phyloP scores from a whole-genome alignment of 2,329 filamentous ascomycete species.

The Fusarium sulawesiense region DNA sequence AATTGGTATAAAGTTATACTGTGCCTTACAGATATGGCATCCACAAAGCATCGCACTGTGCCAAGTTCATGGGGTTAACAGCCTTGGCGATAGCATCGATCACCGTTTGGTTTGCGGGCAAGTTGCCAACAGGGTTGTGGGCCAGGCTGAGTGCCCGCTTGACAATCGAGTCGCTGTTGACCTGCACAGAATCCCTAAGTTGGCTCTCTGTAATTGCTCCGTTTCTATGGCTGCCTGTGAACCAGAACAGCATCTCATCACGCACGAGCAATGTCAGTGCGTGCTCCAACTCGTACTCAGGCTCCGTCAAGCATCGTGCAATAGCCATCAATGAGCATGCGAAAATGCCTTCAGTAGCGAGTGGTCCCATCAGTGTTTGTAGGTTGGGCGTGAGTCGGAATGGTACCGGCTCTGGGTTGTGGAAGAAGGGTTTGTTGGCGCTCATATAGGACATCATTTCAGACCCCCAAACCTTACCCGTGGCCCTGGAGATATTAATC shows the following conservation, averaged over 20 bases:
- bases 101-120: slow-evolving; percentile 96
- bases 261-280: slow-evolving; percentile 94
- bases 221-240: slow-evolving; percentile 78
- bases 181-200: slow-evolving; percentile 81
- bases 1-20: slow-evolving; percentile 9
- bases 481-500: slow-evolving; percentile 87
- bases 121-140: slow-evolving; percentile 78
- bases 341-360: slow-evolving; percentile 96
- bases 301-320: slow-evolving; percentile 90
- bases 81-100: slow-evolving; percentile 94
- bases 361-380: slow-evolving; percentile 93
- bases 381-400: slow-evolving; percentile 98
- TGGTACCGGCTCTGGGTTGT: slow-evolving; percentile 94
- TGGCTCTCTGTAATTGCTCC: slow-evolving; percentile 67
- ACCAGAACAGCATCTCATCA: slow-evolving; percentile 99
- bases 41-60: slow-evolving; percentile 91
- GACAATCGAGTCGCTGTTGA: slow-evolving; percentile 90
- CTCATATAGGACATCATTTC: slow-evolving; percentile 94
- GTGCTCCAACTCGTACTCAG: slow-evolving; percentile 90
- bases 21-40: slow-evolving; percentile 86
- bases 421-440: slow-evolving; percentile 85
- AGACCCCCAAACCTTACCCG: slow-evolving; percentile 95
- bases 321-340: slow-evolving; percentile 97
- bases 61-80: slow-evolving; percentile 90
- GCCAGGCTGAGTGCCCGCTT: slow-evolving; percentile 90